Base-by-base conservation (phyloP, 2,329 filamentous ascomycete species). In the Exophiala phaeomuriformis region DNA sequence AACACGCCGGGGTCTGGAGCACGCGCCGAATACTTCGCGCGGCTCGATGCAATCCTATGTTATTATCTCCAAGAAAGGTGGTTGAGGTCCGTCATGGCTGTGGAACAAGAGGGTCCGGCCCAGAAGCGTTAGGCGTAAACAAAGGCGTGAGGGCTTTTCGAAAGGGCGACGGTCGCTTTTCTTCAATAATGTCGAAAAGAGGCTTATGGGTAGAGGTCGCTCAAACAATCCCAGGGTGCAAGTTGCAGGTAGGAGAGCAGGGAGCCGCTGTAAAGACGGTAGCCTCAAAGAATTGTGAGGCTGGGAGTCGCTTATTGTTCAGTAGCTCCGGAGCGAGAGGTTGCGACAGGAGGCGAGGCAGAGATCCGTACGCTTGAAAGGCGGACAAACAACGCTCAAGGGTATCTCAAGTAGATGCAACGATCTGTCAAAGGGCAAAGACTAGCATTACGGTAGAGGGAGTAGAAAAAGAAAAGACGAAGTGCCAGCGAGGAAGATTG, bases 201-300 rank as follows among this genome's bases (percentile, higher is more conserved):
- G 19, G 19, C 19, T 19, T 19, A 19, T 19, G 19, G 19, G 19
- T 19, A 19, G 19, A 19, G 19, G 19, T 19, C 19, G 2, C 19
- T 19, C 19, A 19, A 19, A 19, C 19, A 19, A 19, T 19, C 19
- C 19, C 19, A 19, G 19, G 19, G 1, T 19, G 19, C 19, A 19
- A 28, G 12, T 41, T 9, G 39, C 19, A 7, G 39, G 39, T 28
- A 27, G 28, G 12, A 41, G 36, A 41, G 19, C 5, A 27, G 12
- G 39, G 3, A 28, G 39, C 5, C 19, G 12, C 4, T 19, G 19
- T 19, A 19, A 19, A 19, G 19, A 19, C 19, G 19, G 39, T 41
- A 6, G 27, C 12, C 33, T 40, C 27, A 47, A 53, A 55, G 47
- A 54, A 57, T 53, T 57, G 36, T 51, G 57, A 59, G 57, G 54